Base-by-base conservation (phyloP, 768 basidiomycete species). In the Hirschioporus abietinus region DNA sequence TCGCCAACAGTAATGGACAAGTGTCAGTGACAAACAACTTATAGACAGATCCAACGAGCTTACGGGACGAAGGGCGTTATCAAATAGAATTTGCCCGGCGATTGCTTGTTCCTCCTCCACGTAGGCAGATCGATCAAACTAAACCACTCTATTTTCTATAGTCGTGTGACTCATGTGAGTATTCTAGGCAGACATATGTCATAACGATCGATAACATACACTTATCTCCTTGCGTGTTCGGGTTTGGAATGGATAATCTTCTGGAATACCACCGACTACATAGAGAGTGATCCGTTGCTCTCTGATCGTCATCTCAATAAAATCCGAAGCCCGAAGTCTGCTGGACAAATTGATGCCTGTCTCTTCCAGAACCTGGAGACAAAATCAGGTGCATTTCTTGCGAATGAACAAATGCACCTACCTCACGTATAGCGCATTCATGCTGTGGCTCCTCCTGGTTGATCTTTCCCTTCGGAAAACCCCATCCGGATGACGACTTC, bases 391-490 rank as follows among this genome's bases (percentile, higher is more conserved):
- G 66, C 60, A 12, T 36, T 58, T 27, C 10, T 26, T 25, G n/a
- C n/a, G 24, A 24, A 62, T 30, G 58, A 36, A 25, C 62, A 64
- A 67, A 8, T 10, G 73, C 34, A 68, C 86, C 65, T 68, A 96
- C 96, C 81, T 99, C 97, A 76, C 97, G 88, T 65, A 92, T 83
- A 1, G 96, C 97, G 77, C 97, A 99, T 65, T 83, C 84, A 63
- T 85, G 83, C 66, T 89, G 85, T 8, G 90, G 87, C 75, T 99
- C 97, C 67, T 91, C 86, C 75, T 96, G 90, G 72, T 99, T 99
- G 76, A 99, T 99, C 79, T 99, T 99, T n/a, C 97, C 97, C 75
- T 96, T 93, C 7, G 97, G 97, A 77, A 99, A 99, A n/a, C 94
- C 91, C 97, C 97, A 99, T 7, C 95, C 93, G 1, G 97, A 92